phyloP scores from a whole-genome alignment of 2,329 filamentous ascomycete genomes.

The Fusarium citri region DNA sequence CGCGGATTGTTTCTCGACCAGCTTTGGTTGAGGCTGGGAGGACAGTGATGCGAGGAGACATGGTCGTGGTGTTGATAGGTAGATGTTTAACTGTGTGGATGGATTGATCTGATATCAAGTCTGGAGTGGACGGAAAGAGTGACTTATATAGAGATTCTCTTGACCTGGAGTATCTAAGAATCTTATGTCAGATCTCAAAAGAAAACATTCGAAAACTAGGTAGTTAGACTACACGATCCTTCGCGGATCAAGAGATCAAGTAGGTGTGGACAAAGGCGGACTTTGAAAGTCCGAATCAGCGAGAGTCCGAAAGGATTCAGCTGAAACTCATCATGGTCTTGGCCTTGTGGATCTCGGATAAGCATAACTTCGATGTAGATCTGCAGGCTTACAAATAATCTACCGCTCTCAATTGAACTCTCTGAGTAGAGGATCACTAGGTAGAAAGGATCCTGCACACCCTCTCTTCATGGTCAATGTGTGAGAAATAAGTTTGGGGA shows the following conservation, averaged over 20 bases:
- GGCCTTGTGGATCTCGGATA: constrained; percentile 22
- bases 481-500: neutral
- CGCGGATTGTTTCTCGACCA: constrained; percentile 48
- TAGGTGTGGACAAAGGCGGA: constrained; percentile 2
- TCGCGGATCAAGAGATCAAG: neutral
- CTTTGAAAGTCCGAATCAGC: constrained; percentile 17
- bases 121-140: neutral
- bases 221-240: neutral
- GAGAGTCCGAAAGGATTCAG: constrained; percentile 1
- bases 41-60: constrained; percentile 48
- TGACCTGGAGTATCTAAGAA: neutral
- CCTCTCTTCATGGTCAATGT: neutral
- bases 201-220: neutral
- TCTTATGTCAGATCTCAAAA: neutral
- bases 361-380: constrained; percentile 10
- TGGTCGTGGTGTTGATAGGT: constrained; percentile 15
- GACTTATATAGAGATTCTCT: constrained; percentile 3
- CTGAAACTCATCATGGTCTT: neutral
- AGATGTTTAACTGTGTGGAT: neutral
- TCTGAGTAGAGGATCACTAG: neutral
- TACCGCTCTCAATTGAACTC: neutral
- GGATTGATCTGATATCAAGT: neutral
- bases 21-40: constrained; percentile 51
- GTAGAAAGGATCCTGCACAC: neutral
- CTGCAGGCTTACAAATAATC: constrained; percentile 19